Evolutionary conservation across 768 basidiomycete species (phyloP).

Genomic region (Lenzites betulinus): DNA sequence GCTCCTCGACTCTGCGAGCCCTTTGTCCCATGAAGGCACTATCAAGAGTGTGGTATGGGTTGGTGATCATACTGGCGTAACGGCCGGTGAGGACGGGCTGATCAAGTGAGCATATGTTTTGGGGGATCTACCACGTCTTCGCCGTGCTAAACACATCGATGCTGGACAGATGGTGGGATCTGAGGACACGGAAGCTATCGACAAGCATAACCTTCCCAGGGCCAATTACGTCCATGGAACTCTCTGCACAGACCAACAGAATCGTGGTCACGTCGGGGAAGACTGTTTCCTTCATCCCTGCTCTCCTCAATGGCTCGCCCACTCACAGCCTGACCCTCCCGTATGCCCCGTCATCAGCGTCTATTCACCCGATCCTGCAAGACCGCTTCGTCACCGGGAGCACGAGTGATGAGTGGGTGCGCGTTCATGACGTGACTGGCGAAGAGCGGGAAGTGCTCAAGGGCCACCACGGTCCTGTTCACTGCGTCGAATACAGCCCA

Average conservation of each 20-base stretch:
- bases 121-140: background rate
- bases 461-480: slow-evolving; percentile 97
- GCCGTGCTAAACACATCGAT: background rate
- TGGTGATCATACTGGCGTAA: slow-evolving; percentile 82
- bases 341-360: slow-evolving; percentile 91
- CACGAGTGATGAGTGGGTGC: slow-evolving; percentile 92
- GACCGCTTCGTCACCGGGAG: slow-evolving; percentile 94
- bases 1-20: slow-evolving; percentile 58
- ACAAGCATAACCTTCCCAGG: slow-evolving; percentile 72
- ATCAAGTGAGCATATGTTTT: slow-evolving; percentile 65
- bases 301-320: slow-evolving; percentile 58
- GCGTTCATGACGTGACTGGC: slow-evolving; percentile 88
- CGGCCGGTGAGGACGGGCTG: slow-evolving; percentile 88
- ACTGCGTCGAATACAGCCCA: slow-evolving; percentile 90
- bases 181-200: slow-evolving; percentile 73
- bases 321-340: slow-evolving; percentile 78
- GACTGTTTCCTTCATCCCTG: slow-evolving; percentile 89
- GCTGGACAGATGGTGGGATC: slow-evolving; percentile 88
- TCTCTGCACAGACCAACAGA: slow-evolving; percentile 77
- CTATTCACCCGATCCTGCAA: slow-evolving; percentile 86
- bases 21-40: slow-evolving; percentile 80
- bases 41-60: slow-evolving; percentile 95
- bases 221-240: slow-evolving; percentile 93
- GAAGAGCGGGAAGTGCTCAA: slow-evolving; percentile 90
- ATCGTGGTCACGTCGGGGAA: slow-evolving; percentile 91